A percentile compares a stretch with the other conserved stretches of the same genome.
Conservation (phyloP, 768 basidiomycete genomes). For the Paxillus ammoniavirescens region DNA sequence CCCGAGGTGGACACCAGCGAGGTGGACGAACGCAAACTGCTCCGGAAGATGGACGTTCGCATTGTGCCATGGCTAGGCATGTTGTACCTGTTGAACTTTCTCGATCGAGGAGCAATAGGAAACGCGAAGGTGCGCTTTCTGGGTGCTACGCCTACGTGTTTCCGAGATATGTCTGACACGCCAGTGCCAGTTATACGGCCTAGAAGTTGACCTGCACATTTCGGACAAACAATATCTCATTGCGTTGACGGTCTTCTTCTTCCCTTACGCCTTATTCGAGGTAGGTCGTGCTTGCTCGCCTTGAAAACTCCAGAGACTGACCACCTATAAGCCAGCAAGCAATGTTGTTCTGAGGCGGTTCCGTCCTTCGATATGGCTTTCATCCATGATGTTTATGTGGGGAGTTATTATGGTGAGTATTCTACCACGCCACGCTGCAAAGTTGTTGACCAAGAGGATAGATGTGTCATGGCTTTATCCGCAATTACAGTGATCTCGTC, state of each 20-base stretch:
- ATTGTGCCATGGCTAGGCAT: constrained; percentile 76
- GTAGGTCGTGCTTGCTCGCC: constrained; percentile 31
- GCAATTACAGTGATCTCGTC: constrained; percentile 59
- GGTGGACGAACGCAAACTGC: constrained; percentile 53
- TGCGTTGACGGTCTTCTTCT: constrained; percentile 74
- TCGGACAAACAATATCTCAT: constrained; percentile 65
- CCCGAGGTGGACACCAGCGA: constrained; percentile 51
- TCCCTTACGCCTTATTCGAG: constrained; percentile 70
- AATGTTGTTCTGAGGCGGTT: constrained; percentile 59
- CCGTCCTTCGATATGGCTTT: constrained; percentile 65
- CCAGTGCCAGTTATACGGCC: constrained; percentile 49
- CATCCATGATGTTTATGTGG: constrained; percentile 42
- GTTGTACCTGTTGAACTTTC: constrained; percentile 73
- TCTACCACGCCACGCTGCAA: neutral
- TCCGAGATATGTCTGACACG: neutral
- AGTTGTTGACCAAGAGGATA: constrained; percentile 19
- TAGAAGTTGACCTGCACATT: constrained; percentile 56
- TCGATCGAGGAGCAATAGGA: constrained; percentile 63
- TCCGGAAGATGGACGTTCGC: constrained; percentile 60
- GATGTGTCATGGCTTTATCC: constrained; percentile 63
- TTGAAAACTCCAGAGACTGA: neutral
- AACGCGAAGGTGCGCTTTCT: constrained; percentile 59
- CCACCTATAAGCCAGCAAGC: constrained; percentile 49
- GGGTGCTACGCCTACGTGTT: neutral
- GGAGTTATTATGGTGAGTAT: constrained; percentile 39